Percentiles rank a stretch among this genome's conserved stretches.
Conservation (phyloP, 805 yeast species). For the Myxozyma lipomycoides region DNA sequence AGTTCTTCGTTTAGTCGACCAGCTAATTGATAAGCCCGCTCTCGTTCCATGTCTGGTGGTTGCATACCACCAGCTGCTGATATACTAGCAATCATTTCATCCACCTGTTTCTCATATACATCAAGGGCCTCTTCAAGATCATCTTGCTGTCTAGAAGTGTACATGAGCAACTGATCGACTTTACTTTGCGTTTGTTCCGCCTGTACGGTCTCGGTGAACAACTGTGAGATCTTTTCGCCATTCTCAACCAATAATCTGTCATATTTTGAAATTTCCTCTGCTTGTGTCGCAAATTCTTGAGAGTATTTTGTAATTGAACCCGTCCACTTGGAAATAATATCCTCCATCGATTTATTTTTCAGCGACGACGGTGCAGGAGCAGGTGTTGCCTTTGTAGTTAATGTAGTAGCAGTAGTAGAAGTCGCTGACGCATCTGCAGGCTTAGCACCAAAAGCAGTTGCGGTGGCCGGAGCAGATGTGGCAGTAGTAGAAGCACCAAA, state of each 20-base stretch:
- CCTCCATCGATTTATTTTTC: constrained; percentile 89
- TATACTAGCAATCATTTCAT: constrained; percentile 34
- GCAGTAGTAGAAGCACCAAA: constrained; percentile 9
- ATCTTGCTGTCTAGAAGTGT: constrained; percentile 87
- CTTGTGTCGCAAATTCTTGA: constrained; percentile 67
- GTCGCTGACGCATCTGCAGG: constrained; percentile 9
- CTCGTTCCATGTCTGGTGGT: constrained; percentile 73
- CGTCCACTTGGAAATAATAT: constrained; percentile 89
- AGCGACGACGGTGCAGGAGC: constrained; percentile 45
- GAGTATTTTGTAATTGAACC: constrained; percentile 72
- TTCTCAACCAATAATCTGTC: constrained; percentile 78
- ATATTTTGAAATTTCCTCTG: constrained; percentile 76
- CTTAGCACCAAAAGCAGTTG: constrained; percentile 8
- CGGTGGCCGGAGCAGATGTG: constrained; percentile 11
- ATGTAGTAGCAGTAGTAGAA: constrained; percentile 20
- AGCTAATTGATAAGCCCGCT: constrained; percentile 82
- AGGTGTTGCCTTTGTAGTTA: constrained; percentile 9
- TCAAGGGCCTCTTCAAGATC: constrained; percentile 80
- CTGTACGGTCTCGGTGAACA: constrained; percentile 69
- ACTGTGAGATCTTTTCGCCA: constrained; percentile 74
- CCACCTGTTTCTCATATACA: constrained; percentile 75
- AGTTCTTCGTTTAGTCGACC: constrained; percentile 78
- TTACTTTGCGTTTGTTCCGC: constrained; percentile 83
- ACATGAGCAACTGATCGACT: constrained; percentile 80
- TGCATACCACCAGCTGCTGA: constrained; percentile 39